phyloP scores from a whole-genome alignment of 352 stramenopile genomes.

The Phytophthora multivora region DNA sequence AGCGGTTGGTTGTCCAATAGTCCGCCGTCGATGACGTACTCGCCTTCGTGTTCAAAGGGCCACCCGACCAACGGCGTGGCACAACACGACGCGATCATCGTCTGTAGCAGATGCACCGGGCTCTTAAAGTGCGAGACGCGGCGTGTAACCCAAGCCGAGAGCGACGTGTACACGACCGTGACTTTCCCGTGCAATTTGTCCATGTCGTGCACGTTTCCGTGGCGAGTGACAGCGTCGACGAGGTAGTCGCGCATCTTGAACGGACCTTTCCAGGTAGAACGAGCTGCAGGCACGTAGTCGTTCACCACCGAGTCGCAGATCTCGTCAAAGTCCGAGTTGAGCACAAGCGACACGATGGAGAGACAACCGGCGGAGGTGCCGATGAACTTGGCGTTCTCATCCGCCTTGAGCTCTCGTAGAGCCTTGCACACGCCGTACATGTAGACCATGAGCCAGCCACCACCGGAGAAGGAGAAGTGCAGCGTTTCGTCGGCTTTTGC shows the following conservation, averaged over 20 bases:
- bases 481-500: constrained; percentile 6
- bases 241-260: constrained; percentile 66
- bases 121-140: constrained; percentile 45
- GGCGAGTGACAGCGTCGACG: constrained; percentile 37
- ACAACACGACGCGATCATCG: constrained; percentile 61
- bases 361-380: constrained; percentile 50
- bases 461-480: constrained; percentile 54
- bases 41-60: constrained; percentile 54
- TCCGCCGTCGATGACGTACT: constrained; percentile 65
- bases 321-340: constrained; percentile 49
- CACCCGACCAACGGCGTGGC: constrained; percentile 50
- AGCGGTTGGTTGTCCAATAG: constrained; percentile 63
- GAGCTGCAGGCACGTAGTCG: constrained; percentile 43
- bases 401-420: constrained; percentile 46
- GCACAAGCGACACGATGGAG: constrained; percentile 44
- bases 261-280: constrained; percentile 25
- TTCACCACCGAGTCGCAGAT: constrained; percentile 49
- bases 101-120: constrained; percentile 44
- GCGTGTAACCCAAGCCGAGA: constrained; percentile 48
- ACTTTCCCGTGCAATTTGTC: constrained; percentile 33
- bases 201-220: constrained; percentile 35
- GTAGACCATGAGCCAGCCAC: constrained; percentile 67
- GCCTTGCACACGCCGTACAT: constrained; percentile 64
- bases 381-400: constrained; percentile 47
- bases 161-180: constrained; percentile 59